phyloP scores from a whole-genome alignment of 768 basidiomycete genomes.

The Pleurotus salmoneostramineus region DNA sequence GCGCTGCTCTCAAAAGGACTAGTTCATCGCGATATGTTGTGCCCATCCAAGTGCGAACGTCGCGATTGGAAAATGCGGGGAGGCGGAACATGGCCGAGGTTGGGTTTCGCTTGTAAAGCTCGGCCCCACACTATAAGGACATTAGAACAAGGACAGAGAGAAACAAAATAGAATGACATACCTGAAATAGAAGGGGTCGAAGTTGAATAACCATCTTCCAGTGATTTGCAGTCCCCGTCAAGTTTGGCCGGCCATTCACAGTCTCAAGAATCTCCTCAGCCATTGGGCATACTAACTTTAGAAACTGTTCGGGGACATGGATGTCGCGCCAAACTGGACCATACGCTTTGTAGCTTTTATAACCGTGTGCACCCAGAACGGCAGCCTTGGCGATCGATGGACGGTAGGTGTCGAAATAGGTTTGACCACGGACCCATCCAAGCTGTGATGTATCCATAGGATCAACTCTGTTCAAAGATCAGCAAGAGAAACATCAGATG shows the following conservation, averaged over 20 bases:
- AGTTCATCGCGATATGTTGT: conserved; percentile 17
- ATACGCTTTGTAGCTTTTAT: conserved; percentile 11
- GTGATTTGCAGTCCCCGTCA: conserved; percentile 16
- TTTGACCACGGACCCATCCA: conserved; percentile 19
- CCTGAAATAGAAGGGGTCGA: conserved; percentile 17
- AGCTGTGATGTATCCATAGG: conserved; percentile 17
- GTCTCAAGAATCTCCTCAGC: conserved; percentile 10
- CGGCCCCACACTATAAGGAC: conserved; percentile 19
- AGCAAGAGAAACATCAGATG: background rate
- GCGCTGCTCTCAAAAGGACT: conserved; percentile 13
- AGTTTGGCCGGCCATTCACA: conserved; percentile 8
- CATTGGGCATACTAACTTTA: conserved; percentile 10
- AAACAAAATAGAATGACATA: background rate
- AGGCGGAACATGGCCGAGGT: conserved; percentile 22
- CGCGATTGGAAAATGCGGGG: conserved; percentile 17
- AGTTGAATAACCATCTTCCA: conserved; percentile 18
- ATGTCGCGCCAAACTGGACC: conserved; percentile 12
- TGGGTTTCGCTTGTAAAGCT: conserved; percentile 17
- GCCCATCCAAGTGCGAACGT: conserved; percentile 23
- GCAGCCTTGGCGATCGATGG: conserved; percentile 20
- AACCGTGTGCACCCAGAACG: conserved; percentile 14
- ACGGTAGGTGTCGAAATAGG: conserved; percentile 17
- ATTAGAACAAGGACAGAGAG: background rate
- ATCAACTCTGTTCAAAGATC: conserved; percentile 17
- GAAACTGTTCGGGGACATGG: conserved; percentile 12